Evolutionary conservation across 495 filamentous ascomycete species (phyloP), one percentile per base, ranked within the genome.

Genomic region (Penicillium daleae): DNA sequence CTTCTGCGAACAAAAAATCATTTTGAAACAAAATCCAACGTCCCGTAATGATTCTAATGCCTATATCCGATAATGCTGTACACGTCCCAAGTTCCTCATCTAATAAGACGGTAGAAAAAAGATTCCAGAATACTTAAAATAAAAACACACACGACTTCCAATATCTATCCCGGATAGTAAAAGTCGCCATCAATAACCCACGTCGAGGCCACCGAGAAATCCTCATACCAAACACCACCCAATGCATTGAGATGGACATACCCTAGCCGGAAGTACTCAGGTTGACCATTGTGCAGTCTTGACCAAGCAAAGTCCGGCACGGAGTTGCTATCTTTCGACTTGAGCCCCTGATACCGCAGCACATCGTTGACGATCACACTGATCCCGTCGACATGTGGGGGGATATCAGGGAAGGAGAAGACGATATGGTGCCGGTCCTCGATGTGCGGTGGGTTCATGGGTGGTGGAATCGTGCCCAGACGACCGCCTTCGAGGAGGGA

Each of bases 201-300:
- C 32, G 77, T 82, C 13, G 88, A 91, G 0, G 93, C 89, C 57
- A 83, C 86, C 13, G 90, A 91, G 65, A 93, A 97, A 75, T 97
- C 93, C 57, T 84, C 86, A 66, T 81, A 84, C 53, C 75, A 74
- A 50, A 85, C 83, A 0, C 90, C 90, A 19, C 78, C 80, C 54
- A 80, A 49, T 0, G 73, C 60, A 63, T 77, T 78, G 13, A 70
- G 52, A 65, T 82, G 77, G 75, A 93, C 85, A 75, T 85, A 91
- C n/a, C 82, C 89, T 75, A 96, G 94, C 17, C 91, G 79, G 73
- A 96, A 93, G 68, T 92, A 96, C 75, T 92, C 89, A 9, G 85
- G 82, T 39, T 78, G 75, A 3, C 69, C 71, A 74, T 75, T 12
- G 67, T 74, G 76, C 17, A 80, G 61, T 10, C 80, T 68, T 3